Percentiles rank a stretch among this genome's conserved stretches.
These are phyloP conservation scores for Sporothrix schenckii DNA, from an alignment of 2,329 filamentous ascomycete genomes.

Conservation along the genomic window DNA sequence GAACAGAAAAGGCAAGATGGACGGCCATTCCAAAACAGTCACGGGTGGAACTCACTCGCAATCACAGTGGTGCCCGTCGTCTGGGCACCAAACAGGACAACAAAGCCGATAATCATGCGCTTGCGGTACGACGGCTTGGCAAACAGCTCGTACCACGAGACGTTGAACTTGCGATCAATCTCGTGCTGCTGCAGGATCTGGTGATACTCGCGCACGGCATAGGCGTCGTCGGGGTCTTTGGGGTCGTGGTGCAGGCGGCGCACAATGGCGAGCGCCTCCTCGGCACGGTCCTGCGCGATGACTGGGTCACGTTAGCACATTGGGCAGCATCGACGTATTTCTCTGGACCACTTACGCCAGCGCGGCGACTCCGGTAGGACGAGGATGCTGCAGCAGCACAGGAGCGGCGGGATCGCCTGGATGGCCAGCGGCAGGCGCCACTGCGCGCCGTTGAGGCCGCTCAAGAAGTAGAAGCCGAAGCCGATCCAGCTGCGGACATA, in stretches of 20 bases:
- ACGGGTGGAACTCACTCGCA: too few species aligned
- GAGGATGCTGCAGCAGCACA: conserved; percentile 44
- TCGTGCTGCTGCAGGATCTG: conserved; percentile 16
- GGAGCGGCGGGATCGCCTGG: conserved; percentile 40
- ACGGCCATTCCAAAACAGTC: too few species aligned
- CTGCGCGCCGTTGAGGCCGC: conserved; percentile 36
- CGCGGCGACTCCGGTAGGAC: conserved; percentile 39
- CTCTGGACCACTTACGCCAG: conserved; percentile 24
- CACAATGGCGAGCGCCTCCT: conserved; percentile 37
- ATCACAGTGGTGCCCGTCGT: conserved; percentile 19
- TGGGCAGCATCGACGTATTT: background rate
- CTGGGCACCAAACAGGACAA: conserved; percentile 12
- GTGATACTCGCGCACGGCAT: conserved; percentile 15
- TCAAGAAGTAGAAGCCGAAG: conserved; percentile 21
- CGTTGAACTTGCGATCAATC: conserved; percentile 2
- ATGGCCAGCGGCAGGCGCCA: conserved; percentile 45
- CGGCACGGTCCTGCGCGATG: conserved; percentile 37
- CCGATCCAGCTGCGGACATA: background rate
- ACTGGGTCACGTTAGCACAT: conserved; percentile 19
- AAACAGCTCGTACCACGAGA: conserved; percentile 6
- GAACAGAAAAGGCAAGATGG: too few species aligned
- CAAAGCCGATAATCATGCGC: conserved; percentile 18
- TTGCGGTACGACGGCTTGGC: conserved; percentile 23
- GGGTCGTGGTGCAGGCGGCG: conserved; percentile 51
- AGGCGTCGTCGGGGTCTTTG: conserved; percentile 41